These are phyloP conservation scores for Eremothecium gossypii DNA, from an alignment of 1,139 yeast species.

Conservation along the genomic window DNA sequence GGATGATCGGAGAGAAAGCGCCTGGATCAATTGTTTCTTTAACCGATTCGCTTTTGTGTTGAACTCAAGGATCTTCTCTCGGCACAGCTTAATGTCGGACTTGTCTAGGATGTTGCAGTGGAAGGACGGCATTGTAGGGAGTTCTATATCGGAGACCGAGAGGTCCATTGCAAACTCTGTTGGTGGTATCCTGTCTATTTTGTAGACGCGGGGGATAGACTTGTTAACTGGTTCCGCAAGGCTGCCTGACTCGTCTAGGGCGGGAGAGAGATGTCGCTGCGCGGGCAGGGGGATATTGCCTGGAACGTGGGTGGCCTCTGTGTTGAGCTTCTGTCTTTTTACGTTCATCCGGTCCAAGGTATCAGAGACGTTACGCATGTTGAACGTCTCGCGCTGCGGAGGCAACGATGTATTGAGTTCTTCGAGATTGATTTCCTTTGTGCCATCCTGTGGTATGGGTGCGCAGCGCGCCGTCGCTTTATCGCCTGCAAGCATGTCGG, in stretches of 20 bases:
- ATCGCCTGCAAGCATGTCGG: neutral
- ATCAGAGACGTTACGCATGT: constrained; percentile 19
- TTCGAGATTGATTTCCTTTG: constrained; percentile 7
- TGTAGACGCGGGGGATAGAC: constrained; percentile 20
- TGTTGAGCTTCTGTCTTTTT: constrained; percentile 14
- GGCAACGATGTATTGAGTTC: constrained; percentile 11
- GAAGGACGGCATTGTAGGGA: constrained; percentile 18
- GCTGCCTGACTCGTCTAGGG: constrained; percentile 10
- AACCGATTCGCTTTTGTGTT: constrained; percentile 13
- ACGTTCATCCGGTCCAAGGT: constrained; percentile 8
- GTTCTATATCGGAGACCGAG: constrained; percentile 7
- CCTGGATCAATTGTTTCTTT: constrained; percentile 13
- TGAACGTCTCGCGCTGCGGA: constrained; percentile 14
- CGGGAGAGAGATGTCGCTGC: neutral
- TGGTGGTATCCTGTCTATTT: constrained; percentile 12
- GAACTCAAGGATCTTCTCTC: constrained; percentile 13
- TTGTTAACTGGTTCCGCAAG: constrained; percentile 22
- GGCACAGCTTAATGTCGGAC: constrained; percentile 14
- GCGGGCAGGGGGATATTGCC: neutral
- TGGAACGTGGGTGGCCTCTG: constrained; percentile 1
- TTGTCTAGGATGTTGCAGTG: constrained; percentile 13
- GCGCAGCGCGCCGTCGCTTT: neutral
- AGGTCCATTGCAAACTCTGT: constrained; percentile 14
- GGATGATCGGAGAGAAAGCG: constrained; percentile 13
- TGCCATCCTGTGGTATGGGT: neutral